Percentiles rank a stretch among this genome's conserved stretches.
These are phyloP conservation scores for Apiospora aurea DNA, from an alignment of 2,329 filamentous ascomycete genomes.

Conservation along the genomic window DNA sequence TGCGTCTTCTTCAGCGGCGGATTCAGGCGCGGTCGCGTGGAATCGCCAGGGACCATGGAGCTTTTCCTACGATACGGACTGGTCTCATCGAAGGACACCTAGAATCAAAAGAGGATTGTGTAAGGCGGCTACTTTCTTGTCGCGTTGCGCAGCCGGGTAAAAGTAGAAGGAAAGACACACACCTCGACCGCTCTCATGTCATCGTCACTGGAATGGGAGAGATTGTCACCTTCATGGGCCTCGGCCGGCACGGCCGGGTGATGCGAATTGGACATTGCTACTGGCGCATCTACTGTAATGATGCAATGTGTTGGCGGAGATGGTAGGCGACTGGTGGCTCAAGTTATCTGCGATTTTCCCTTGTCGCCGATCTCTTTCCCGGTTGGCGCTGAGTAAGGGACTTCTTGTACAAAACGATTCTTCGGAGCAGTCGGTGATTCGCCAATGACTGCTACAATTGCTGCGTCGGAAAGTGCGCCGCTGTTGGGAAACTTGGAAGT, in stretches of 20 bases:
- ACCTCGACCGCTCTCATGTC: slow-evolving; percentile 61
- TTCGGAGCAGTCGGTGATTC: not conserved
- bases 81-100: slow-evolving; percentile 69
- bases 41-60: slow-evolving; percentile 64
- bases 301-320: not conserved
- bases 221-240: slow-evolving; percentile 43
- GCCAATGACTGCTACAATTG: not conserved
- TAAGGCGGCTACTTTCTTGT: slow-evolving; percentile 1
- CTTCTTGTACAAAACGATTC: not conserved
- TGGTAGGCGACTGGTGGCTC: not conserved
- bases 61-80: slow-evolving; percentile 71
- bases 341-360: not conserved
- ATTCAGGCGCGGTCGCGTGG: slow-evolving; percentile 45
- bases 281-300: not conserved
- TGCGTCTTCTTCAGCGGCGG: slow-evolving; percentile 54
- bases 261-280: slow-evolving; percentile 17
- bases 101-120: not conserved
- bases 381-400: not conserved
- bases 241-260: not conserved
- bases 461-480: not conserved
- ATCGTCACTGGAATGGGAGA: slow-evolving; percentile 58
- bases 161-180: slow-evolving; percentile 34
- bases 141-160: not conserved
- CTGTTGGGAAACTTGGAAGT: slow-evolving; percentile 17
- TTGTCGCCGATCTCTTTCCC: not conserved